phyloP scores from a whole-genome alignment of 1,139 yeast species.

The Diutina scorzettiae region DNA sequence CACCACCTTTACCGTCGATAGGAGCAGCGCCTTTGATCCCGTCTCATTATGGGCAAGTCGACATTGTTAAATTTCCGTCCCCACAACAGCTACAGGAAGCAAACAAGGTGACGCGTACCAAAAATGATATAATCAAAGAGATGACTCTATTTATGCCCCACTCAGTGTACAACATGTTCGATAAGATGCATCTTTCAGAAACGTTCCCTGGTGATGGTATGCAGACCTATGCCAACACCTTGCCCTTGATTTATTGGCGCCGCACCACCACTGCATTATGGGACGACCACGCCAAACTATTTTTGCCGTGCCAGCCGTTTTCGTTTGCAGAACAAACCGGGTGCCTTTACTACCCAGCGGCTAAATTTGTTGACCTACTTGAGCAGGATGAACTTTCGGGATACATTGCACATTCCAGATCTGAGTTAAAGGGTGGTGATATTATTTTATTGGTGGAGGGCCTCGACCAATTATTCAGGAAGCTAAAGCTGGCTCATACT shows the following conservation, averaged over 20 bases:
- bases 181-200: not conserved
- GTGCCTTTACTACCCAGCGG: not conserved
- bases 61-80: not conserved
- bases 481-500: not conserved
- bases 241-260: not conserved
- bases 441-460: constrained; percentile 1
- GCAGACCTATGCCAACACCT: not conserved
- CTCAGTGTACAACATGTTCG: not conserved
- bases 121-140: not conserved
- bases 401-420: not conserved
- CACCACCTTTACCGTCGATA: not conserved
- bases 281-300: not conserved
- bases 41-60: not conserved
- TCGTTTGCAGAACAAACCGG: not conserved
- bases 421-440: not conserved
- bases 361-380: not conserved
- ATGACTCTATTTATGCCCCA: constrained; percentile 1
- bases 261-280: not conserved
- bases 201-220: not conserved
- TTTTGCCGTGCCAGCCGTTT: not conserved
- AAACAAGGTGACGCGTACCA: not conserved
- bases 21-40: not conserved
- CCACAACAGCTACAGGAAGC: not conserved
- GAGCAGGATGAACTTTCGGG: not conserved
- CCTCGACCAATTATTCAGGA: not conserved